Evolutionary conservation across 768 basidiomycete species (phyloP), one percentile per base, ranked within the genome.

Genomic region (Daedaleopsis nitida): DNA sequence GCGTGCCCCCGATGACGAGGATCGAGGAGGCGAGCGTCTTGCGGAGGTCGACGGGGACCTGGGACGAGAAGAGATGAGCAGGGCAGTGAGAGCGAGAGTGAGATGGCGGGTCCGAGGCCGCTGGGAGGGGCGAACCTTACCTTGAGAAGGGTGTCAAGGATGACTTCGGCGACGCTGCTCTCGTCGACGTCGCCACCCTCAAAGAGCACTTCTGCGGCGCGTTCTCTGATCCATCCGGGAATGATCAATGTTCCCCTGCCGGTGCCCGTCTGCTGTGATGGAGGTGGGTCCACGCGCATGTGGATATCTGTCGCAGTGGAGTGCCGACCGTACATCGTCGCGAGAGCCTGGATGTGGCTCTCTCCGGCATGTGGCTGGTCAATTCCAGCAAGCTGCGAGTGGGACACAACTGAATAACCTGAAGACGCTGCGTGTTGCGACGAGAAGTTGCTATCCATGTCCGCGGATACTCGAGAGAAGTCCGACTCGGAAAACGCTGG

Each of bases 191-290:
- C 93, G 7, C 92, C 92, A 1, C 88, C 88, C 70, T 93, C 92
- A 63, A 97, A 98, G 11, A 98, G 76, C 6, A 96, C 82, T 73
- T 98, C 97, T 1, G 95, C 87, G 1, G 90, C 90, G 14, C 96
- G 81, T 72, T 98, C 96, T 45, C 96, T 77, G 43, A 99, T 82
- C 97, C 97, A 99, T 2, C 96, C 96, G 1, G 96, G 96, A 47
- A 98, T 84, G 48, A 92, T 79, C 49, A 97, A 73, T 0, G 88
- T 93, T 0, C 91, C 94, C 9, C 82, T 77, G 2, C 91, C 92
- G 1, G 89, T 88, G 0, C 89, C 88, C 13, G 79, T 76, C 66
- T 86, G 87, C 68, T 90, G 88, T 13, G 83, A 77, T 2, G 75
- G 70, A 8, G 92, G 89, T 32, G 91, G 89, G 16, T 79, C 74